These are phyloP conservation scores for Psilocybe sp. DNA, from an alignment of 768 basidiomycete species.

Conservation along the genomic window DNA sequence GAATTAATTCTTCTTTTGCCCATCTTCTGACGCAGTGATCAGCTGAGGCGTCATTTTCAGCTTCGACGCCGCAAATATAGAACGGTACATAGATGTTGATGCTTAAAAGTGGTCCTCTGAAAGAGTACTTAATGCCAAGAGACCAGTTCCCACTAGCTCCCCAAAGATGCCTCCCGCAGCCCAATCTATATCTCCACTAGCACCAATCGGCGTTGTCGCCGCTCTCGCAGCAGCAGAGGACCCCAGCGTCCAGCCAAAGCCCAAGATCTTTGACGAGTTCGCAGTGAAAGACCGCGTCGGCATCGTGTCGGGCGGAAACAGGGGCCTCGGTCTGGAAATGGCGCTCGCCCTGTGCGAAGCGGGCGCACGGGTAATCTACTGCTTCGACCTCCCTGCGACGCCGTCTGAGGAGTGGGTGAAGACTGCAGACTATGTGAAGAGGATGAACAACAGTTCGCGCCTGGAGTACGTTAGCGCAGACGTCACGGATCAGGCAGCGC, in stretches of 20 bases:
- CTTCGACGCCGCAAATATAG: too few species aligned
- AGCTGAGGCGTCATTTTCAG: too few species aligned
- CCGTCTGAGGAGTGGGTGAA: constrained; percentile 59
- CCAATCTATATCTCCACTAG: constrained; percentile 51
- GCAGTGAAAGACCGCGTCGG: constrained; percentile 54
- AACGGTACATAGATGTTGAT: too few species aligned
- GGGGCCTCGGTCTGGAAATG: constrained; percentile 83
- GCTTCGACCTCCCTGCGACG: constrained; percentile 55
- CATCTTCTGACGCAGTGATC: too few species aligned
- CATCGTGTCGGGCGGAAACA: constrained; percentile 61
- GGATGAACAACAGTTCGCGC: constrained; percentile 38
- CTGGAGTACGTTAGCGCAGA: constrained; percentile 64
- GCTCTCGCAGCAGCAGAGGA: constrained; percentile 44
- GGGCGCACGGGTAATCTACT: constrained; percentile 68
- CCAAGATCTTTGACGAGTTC: constrained; percentile 62
- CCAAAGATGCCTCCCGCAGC: constrained; percentile 13
- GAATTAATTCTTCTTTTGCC: too few species aligned
- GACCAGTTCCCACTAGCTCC: background rate
- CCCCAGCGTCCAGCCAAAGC: constrained; percentile 28
- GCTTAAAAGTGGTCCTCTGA: too few species aligned
- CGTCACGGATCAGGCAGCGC: constrained; percentile 57
- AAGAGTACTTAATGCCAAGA: background rate
- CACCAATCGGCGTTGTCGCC: constrained; percentile 61
- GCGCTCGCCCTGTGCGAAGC: constrained; percentile 71
- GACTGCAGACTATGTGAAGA: constrained; percentile 49